Evolutionary conservation across 2,329 filamentous ascomycete genomes (phyloP).

Genomic region (Diplodia scrobiculata): DNA sequence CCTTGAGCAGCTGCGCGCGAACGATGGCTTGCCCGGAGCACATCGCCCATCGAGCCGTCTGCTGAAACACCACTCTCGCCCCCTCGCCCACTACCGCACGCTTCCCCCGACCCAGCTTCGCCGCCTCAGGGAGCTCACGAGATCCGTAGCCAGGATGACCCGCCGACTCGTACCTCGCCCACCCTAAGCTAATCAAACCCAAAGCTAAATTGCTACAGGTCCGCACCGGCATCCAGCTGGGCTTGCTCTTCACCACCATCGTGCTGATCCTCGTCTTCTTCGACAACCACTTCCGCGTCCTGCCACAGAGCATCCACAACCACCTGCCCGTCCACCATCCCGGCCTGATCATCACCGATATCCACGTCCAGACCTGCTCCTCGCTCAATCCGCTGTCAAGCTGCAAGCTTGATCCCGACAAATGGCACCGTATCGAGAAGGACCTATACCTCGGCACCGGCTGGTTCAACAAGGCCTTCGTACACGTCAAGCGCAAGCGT

Average conservation of each 20-base stretch:
- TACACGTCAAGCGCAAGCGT: conserved; percentile 80
- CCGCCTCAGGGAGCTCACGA: conserved; percentile 23
- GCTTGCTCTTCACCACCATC: conserved; percentile 62
- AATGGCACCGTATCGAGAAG: conserved; percentile 86
- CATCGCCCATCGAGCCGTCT: conserved; percentile 17
- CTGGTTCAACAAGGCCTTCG: conserved; percentile 74
- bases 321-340: conserved; percentile 81
- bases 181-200: conserved; percentile 16
- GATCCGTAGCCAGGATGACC: conserved; percentile 39
- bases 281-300: conserved; percentile 83
- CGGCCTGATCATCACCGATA: conserved; percentile 81
- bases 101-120: conserved; percentile 1
- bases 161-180: conserved; percentile 43
- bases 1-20: conserved; percentile 17
- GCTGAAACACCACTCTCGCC: conserved; percentile 27
- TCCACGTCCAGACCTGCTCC: conserved; percentile 76
- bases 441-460: conserved; percentile 77
- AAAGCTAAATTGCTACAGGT: conserved; percentile 39
- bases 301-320: conserved; percentile 81
- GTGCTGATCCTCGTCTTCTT: conserved; percentile 76
- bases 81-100: conserved; percentile 7
- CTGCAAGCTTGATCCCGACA: conserved; percentile 70
- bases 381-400: conserved; percentile 71
- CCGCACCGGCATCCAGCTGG: conserved; percentile 73
- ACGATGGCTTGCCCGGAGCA: conserved; percentile 25